Base-by-base conservation (phyloP, 805 yeast species). In the Metschnikowia cerradonensis region DNA sequence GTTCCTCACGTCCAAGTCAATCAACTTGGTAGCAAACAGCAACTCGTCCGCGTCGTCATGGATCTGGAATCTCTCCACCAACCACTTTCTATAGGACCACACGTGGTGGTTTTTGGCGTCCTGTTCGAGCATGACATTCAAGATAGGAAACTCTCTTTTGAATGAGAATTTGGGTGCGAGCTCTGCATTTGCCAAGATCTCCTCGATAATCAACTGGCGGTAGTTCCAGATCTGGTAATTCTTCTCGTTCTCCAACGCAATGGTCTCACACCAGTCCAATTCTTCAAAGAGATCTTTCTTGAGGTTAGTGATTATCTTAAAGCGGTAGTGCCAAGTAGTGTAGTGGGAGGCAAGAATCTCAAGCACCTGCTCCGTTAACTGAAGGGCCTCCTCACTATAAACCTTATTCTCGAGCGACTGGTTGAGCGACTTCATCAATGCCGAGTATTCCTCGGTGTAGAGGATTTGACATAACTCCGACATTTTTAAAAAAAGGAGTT, bases 191-290 rank as follows among this genome's bases (percentile, higher is more conserved):
- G 32, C 45, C 46, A 64, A n/a, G 34, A 72, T 64, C 49, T 57
- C 44, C 39, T 75, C 75, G 49, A 86, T 68, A 7, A 92, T 63
- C 33, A 82, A 71, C 61, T 86, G 91, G 50, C 97, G 79, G 63
- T 92, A 91, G 60, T 91, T 88, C 97, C 98, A 94, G n/a, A 92
- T 86, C 67, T 94, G 99, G 68, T 94, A 94, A 71, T 91, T 92
- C 66, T 94, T 94, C 38, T 91, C 86, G 65, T 87, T 86, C 11
- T 78, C 83, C 45, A 86, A 62, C 0, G 96, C 91, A 34, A 88
- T 70, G 33, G 74, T 74, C 60, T 88, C 94, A 55, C 90, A 77
- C 96, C 96, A 90, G 36, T 80, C 80, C 36, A 90, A 72, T 61
- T 92, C 96, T 14, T 73, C 68, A 13, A 70, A 59, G 30, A 81